Base-by-base conservation (phyloP, 2,329 filamentous ascomycete genomes). In the Penicillium sp. region DNA sequence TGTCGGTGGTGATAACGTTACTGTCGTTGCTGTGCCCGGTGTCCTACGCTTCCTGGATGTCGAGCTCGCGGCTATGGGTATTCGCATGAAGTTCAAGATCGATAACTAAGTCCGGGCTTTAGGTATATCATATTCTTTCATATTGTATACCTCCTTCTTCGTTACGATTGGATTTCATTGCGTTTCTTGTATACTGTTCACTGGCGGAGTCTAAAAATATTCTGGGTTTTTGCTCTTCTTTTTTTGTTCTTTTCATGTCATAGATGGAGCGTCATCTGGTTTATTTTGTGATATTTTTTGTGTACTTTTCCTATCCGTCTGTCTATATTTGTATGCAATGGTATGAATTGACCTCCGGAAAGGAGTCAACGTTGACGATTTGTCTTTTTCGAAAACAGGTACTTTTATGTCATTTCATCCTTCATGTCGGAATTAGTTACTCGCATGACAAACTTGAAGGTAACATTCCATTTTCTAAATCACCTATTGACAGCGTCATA, bases 31-130 rank as follows among this genome's bases (percentile, higher is more conserved):
- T 57, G 91, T 99, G 16, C 95, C 95, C 0, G 94, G 93, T 65
- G 95, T 96, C 57, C 80, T 99, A 76, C 92, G 91, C 79, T 98
- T 90, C 81, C 80, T 99, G 67, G 95, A 99, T 79, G 93, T 97
- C 22, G 95, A 99, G 79, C 81, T 99, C 70, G 92, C 93, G 38
- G 93, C 93, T 58, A 99, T 99, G 95, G 95, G 95, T 56, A 89
- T 99, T 57, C 90, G 93, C 80, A 86, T 99, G 80, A 97, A 92
- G 83, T 98, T 97, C 75, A 89, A 89, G 76, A 90, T 98, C 48
- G 81, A 82, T 63, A 78, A 79, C 67, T 79, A 72, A n/a, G 56
- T 19, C 28, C 11, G 11, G 2, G 35, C 3, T 11, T 19, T 6
- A 42, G 19, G 35, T 37, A 37, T 37, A 37, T 33, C 11, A 33